A percentile compares a stretch with the other conserved stretches of the same genome.
These are phyloP conservation scores for Eimeria sp. DNA, from an alignment of 169 alveolate species.

Conservation along the genomic window DNA sequence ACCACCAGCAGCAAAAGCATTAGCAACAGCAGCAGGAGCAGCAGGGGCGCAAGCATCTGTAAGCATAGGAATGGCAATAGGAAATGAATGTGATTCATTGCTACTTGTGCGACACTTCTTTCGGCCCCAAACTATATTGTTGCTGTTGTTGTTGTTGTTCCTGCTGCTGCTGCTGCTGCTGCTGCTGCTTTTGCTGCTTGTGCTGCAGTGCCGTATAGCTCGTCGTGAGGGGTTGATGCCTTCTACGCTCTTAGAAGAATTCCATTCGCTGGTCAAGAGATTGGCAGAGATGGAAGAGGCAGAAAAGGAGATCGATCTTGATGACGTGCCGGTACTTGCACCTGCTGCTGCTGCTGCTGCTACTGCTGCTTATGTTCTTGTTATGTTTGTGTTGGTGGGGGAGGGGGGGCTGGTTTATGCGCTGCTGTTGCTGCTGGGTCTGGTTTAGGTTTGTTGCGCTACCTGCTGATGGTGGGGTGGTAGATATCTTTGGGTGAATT, in stretches of 20 bases:
- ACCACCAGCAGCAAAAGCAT: background rate
- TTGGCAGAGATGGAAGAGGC: conserved; percentile 82
- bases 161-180: conserved; percentile 27
- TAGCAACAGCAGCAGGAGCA: conserved; percentile 11
- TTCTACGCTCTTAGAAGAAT: conserved; percentile 70
- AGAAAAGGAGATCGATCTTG: conserved; percentile 64
- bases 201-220: conserved; percentile 80
- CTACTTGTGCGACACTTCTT: too few relatives aligned
- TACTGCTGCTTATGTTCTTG: background rate
- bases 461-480: background rate
- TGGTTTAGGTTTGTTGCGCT: background rate
- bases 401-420: background rate
- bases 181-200: too few relatives aligned
- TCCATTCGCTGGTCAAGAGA: conserved; percentile 81
- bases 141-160: too few relatives aligned
- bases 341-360: conserved; percentile 38
- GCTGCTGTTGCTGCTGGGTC: background rate
- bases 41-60: background rate
- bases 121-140: too few relatives aligned
- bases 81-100: too few relatives aligned
- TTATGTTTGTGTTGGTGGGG: background rate
- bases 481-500: too few relatives aligned
- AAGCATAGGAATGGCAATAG: too few relatives aligned
- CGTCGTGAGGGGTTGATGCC: conserved; percentile 85
- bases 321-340: conserved; percentile 81